These are phyloP conservation scores for Setomelanomma holmii DNA, from an alignment of 2,329 filamentous ascomycete genomes.

Conservation along the genomic window DNA sequence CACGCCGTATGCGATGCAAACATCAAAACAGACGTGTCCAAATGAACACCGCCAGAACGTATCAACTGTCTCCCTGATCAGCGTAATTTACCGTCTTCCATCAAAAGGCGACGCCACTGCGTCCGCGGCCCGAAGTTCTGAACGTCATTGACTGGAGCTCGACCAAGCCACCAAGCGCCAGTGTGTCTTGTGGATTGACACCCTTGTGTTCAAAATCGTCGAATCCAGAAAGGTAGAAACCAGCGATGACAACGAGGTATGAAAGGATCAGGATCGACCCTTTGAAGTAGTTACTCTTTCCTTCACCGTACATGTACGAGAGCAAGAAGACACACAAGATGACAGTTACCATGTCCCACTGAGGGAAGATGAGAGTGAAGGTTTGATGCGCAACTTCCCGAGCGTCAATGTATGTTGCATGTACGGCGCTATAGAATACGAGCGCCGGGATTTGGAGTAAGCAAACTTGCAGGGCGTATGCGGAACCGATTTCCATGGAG, in stretches of 20 bases:
- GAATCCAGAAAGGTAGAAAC: slow-evolving; percentile 85
- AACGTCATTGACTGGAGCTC: slow-evolving; percentile 44
- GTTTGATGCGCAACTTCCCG: slow-evolving; percentile 66
- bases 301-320: slow-evolving; percentile 97
- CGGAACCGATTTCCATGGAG: slow-evolving; percentile 98
- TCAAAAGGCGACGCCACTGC: slow-evolving; percentile 37
- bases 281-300: slow-evolving; percentile 99
- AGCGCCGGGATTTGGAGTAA: slow-evolving; percentile 92
- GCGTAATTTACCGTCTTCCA: not conserved
- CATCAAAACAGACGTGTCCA: too few species aligned
- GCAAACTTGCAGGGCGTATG: slow-evolving; percentile 95
- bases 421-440: slow-evolving; percentile 86
- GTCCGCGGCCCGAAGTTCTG: slow-evolving; percentile 37
- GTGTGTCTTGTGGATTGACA: slow-evolving; percentile 42
- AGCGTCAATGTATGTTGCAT: slow-evolving; percentile 64
- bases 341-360: slow-evolving; percentile 98
- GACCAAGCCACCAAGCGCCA: slow-evolving; percentile 42
- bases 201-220: slow-evolving; percentile 57
- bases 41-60: too few species aligned
- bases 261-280: slow-evolving; percentile 92
- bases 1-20: slow-evolving; percentile 4
- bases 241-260: slow-evolving; percentile 89
- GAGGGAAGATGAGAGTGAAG: slow-evolving; percentile 90
- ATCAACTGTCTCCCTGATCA: too few species aligned
- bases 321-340: slow-evolving; percentile 95